phyloP scores from a whole-genome alignment of 2,329 filamentous ascomycete species.

The Alternaria sp. region DNA sequence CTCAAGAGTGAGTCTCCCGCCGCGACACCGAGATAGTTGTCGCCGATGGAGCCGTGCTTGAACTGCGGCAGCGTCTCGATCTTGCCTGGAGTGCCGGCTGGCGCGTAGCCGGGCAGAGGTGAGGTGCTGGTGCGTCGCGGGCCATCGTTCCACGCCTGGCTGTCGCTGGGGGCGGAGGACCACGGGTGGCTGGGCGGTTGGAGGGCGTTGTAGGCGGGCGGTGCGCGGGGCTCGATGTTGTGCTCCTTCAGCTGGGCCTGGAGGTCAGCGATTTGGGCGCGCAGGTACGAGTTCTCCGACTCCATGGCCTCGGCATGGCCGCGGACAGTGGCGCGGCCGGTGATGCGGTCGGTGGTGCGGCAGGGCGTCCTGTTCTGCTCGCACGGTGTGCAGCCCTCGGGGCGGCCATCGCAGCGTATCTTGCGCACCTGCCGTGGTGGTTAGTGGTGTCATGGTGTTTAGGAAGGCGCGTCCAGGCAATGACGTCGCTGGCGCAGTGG shows the following conservation, averaged over 20 bases:
- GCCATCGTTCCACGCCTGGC: slow-evolving; percentile 29
- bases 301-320: slow-evolving; percentile 82
- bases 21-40: slow-evolving; percentile 71
- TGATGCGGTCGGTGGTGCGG: slow-evolving; percentile 85
- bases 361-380: slow-evolving; percentile 77
- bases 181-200: slow-evolving; percentile 26
- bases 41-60: slow-evolving; percentile 57
- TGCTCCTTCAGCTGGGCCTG: slow-evolving; percentile 68
- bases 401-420: slow-evolving; percentile 82
- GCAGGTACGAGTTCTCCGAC: slow-evolving; percentile 71
- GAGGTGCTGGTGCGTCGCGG: slow-evolving; percentile 33
- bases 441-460: slow-evolving; percentile 7
- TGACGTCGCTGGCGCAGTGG: background rate
- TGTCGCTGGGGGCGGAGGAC: slow-evolving; percentile 23
- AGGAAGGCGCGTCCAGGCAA: background rate
- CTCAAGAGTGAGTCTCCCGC: slow-evolving; percentile 70
- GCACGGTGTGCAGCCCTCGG: slow-evolving; percentile 84
- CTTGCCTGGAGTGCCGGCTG: slow-evolving; percentile 24
- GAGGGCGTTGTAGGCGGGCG: slow-evolving; percentile 42
- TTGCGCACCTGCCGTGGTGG: slow-evolving; percentile 69
- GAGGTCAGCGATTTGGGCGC: slow-evolving; percentile 70
- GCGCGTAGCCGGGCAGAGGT: slow-evolving; percentile 34
- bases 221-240: slow-evolving; percentile 66
- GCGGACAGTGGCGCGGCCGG: slow-evolving; percentile 77
- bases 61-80: slow-evolving; percentile 52